Base-by-base conservation (phyloP, 2,329 filamentous ascomycete species). In the Zopfia rhizophila region DNA sequence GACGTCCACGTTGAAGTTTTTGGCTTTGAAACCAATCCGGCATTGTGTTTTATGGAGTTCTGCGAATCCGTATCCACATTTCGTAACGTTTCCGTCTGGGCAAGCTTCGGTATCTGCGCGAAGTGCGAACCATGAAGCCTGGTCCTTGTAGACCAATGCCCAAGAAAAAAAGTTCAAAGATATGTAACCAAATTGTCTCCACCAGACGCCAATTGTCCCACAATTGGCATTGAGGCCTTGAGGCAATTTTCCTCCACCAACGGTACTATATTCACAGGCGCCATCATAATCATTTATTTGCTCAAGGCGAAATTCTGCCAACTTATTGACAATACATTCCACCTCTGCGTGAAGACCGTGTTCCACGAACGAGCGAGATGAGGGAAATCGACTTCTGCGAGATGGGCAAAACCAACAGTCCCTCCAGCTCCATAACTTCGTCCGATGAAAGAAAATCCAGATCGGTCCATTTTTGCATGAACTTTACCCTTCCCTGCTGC, bases 401-500 rank as follows among this genome's bases (percentile, higher is more conserved):
- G 31, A 2, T 21, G 7, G 19, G 38, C 33, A 3, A 48, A 18
- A 14, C 44, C 44, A 12, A 38, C 37, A 13, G 37, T 29, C 13
- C 27, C 37, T 17, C 44, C 44, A 11, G 25, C 37, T 11, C 44
- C 44, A 22, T 48, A 42, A 27, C 44, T 48, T 23, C 44, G 31
- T 11, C 32, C 23, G 11, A 36, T 12, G 18, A 31, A 48, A 21
- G 23, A 24, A 28, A 41, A 48, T 7, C 44, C 38, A 7, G 44
- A 35, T 5, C 31, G 31, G 31, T 35, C 31, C 5, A 17, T 24
- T 19, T 41, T 23, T 30, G 23, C 19, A 21, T 35, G 31, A 6
- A 35, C 18, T 5, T 6, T 13, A 6, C 5, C 31, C 21, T 35
- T 35, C 5, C 17, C 5, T 16, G 17, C 31, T 35, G 17, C 18